phyloP scores from a whole-genome alignment of 306 rosid species.

The Pyrus betulifolia region DNA sequence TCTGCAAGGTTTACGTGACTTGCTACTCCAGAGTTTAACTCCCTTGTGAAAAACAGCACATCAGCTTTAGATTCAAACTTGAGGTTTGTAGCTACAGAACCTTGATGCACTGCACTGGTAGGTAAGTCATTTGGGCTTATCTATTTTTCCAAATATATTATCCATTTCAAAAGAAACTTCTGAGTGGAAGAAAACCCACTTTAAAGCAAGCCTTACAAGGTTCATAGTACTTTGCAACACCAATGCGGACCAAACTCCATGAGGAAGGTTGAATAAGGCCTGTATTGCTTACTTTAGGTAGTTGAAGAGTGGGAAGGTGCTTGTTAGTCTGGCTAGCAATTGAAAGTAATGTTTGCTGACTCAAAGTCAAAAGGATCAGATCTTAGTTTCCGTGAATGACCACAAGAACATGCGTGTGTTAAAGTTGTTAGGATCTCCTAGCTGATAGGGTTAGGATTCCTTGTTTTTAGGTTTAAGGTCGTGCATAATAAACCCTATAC shows the following conservation, averaged over 20 bases:
- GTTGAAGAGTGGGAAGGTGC: conserved; percentile 65
- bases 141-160: conserved; percentile 43
- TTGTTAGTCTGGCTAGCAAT: conserved; percentile 68
- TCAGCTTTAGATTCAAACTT: conserved; percentile 32
- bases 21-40: conserved; percentile 37
- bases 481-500: no score
- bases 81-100: conserved; percentile 21
- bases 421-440: no score
- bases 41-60: conserved; percentile 28
- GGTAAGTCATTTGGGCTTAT: conserved; percentile 28
- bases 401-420: conserved; percentile 80
- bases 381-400: conserved; percentile 59
- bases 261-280: conserved; percentile 56
- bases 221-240: conserved; percentile 79
- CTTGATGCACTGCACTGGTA: conserved; percentile 31
- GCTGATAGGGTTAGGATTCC: no score
- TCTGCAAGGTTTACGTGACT: conserved; percentile 38
- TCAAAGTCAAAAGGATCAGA: conserved; percentile 90
- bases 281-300: conserved; percentile 42
- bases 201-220: conserved; percentile 82
- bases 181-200: conserved; percentile 72
- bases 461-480: no score
- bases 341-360: conserved; percentile 51
- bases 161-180: conserved; percentile 70
- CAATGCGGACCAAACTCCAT: conserved; percentile 83